phyloP scores from a whole-genome alignment of 257 asterid species.

The Solanum bulbocastanum region DNA sequence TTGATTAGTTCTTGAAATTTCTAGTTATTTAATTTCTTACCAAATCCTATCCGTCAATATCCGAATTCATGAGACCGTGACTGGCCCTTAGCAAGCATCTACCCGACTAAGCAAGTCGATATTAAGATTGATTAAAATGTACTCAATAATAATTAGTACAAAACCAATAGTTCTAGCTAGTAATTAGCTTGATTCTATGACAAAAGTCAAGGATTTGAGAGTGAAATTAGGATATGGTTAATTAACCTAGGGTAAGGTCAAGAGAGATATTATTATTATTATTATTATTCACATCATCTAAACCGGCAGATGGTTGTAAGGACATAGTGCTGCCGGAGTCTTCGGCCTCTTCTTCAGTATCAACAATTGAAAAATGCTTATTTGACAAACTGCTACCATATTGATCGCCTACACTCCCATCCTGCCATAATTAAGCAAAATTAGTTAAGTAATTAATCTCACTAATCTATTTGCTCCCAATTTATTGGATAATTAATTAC shows the following conservation, averaged over 20 bases:
- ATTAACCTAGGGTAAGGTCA: slow-evolving; percentile 48
- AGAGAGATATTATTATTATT: slow-evolving; percentile 23
- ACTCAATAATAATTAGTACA: background rate
- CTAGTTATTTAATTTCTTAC: background rate
- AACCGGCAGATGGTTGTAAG: background rate
- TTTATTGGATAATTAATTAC: background rate
- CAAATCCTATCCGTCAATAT: background rate
- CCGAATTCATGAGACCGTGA: background rate
- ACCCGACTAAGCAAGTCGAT: background rate
- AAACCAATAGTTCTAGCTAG: background rate
- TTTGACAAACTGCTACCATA: background rate
- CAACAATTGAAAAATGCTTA: background rate
- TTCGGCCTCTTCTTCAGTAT: background rate
- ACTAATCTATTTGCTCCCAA: background rate
- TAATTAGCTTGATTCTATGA: background rate
- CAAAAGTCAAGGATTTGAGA: background rate
- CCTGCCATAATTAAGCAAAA: background rate
- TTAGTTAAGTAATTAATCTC: background rate
- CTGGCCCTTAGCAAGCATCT: background rate
- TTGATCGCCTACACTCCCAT: background rate
- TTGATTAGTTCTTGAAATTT: background rate
- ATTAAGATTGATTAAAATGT: background rate
- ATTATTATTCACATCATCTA: background rate
- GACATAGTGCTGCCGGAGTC: background rate
- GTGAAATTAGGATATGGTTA: background rate